Evolutionary conservation across 2,329 filamentous ascomycete genomes (phyloP).

Genomic region (Monosporascus cannonballus): DNA sequence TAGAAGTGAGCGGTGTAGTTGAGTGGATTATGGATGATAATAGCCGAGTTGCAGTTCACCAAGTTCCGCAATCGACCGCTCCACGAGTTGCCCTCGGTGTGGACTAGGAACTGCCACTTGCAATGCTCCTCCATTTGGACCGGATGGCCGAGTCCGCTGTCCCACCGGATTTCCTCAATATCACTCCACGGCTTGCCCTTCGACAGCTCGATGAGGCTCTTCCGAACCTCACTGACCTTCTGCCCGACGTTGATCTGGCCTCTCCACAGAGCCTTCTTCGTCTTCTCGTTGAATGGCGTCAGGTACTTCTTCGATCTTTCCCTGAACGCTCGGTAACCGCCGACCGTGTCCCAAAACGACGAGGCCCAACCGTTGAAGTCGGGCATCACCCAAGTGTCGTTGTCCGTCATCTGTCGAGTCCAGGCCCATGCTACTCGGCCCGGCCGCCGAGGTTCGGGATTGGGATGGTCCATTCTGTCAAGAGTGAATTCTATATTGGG

Average conservation of each 20-base stretch:
- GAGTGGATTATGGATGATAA: slow-evolving; percentile 37
- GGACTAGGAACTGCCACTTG: slow-evolving; percentile 38
- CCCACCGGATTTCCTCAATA: slow-evolving; percentile 3
- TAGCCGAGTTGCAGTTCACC: slow-evolving; percentile 41
- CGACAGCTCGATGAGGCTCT: slow-evolving; percentile 1
- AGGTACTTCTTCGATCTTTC: slow-evolving; percentile 2
- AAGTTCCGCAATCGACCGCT: slow-evolving; percentile 49
- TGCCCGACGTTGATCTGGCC: slow-evolving; percentile 3
- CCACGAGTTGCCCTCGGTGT: slow-evolving; percentile 47
- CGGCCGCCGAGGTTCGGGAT: slow-evolving; percentile 13
- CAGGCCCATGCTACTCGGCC: slow-evolving; percentile 34
- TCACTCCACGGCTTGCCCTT: slow-evolving; percentile 1
- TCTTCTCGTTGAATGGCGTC: slow-evolving; percentile 3
- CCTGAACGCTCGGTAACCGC: slow-evolving; percentile 36
- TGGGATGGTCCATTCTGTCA: slow-evolving; percentile 37
- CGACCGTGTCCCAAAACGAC: slow-evolving; percentile 38
- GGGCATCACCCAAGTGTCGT: slow-evolving; percentile 42
- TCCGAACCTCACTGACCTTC: slow-evolving; percentile 1
- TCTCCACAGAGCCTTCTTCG: slow-evolving; percentile 5
- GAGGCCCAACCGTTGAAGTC: slow-evolving; percentile 49
- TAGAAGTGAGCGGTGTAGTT: slow-evolving; percentile 42
- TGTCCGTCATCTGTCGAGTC: slow-evolving; percentile 31
- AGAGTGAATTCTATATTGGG: slow-evolving; percentile 45
- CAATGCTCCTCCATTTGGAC: slow-evolving; percentile 47
- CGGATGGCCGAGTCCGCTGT: slow-evolving; percentile 33